Evolutionary conservation across 495 filamentous ascomycete species (phyloP).

Genomic region (Aspergillus asperescens): DNA sequence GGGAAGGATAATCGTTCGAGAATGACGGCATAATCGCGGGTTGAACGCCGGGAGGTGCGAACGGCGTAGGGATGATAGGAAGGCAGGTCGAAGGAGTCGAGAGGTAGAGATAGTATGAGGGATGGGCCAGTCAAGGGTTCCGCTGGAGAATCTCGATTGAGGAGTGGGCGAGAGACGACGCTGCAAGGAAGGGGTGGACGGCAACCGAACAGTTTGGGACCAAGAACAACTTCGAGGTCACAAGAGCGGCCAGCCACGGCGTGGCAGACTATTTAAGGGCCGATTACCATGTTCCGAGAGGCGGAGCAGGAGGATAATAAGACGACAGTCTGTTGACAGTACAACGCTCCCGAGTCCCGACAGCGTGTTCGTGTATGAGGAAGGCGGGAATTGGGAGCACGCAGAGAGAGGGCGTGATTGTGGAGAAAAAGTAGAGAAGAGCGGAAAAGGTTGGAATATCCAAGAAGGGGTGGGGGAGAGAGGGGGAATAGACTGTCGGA

Average conservation of each 20-base stretch:
- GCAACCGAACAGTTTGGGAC: conserved; percentile 6
- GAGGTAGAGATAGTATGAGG: background rate
- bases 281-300: conserved; percentile 23
- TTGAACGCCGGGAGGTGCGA: conserved; percentile 6
- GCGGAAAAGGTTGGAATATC: background rate
- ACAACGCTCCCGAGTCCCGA: conserved; percentile 11
- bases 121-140: conserved; percentile 1
- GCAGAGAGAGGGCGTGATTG: conserved; percentile 11
- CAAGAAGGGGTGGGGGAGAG: conserved; percentile 7
- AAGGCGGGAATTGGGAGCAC: conserved; percentile 2
- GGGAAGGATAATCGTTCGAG: conserved; percentile 36
- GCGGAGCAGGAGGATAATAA: conserved; percentile 7
- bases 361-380: conserved; percentile 8
- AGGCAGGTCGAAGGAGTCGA: background rate
- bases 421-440: conserved; percentile 9
- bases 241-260: conserved; percentile 22
- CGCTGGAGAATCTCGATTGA: background rate
- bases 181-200: conserved; percentile 9
- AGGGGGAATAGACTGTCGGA: conserved; percentile 9
- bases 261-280: conserved; percentile 25
- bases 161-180: conserved; percentile 6
- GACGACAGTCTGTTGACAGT: conserved; percentile 8
- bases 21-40: conserved; percentile 39
- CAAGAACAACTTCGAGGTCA: conserved; percentile 7
- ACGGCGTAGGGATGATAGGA: background rate